phyloP scores from a whole-genome alignment of 805 yeast species.

The Wickerhamomyces rabaulensis region DNA sequence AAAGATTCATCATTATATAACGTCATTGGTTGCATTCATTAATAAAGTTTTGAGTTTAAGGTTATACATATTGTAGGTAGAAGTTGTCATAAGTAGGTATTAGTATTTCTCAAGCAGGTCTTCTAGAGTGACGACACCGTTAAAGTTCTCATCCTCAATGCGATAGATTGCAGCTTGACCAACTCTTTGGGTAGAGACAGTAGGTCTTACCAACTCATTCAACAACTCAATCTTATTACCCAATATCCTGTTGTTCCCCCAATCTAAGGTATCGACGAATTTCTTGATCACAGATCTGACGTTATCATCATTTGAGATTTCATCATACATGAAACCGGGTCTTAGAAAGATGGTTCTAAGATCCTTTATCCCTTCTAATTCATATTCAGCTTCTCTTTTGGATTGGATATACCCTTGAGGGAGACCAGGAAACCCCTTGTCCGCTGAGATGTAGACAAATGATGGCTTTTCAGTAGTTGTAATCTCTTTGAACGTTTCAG shows the following conservation, averaged over 20 bases:
- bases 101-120: constrained; percentile 29
- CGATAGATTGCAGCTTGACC: constrained; percentile 53
- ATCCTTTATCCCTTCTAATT: constrained; percentile 36
- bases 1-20: background rate
- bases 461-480: constrained; percentile 28
- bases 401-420: constrained; percentile 70
- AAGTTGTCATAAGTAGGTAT: background rate
- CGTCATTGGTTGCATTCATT: background rate
- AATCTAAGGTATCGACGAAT: constrained; percentile 38
- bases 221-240: constrained; percentile 32
- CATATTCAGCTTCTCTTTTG: constrained; percentile 73
- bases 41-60: background rate
- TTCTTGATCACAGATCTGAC: constrained; percentile 37
- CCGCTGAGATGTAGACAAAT: constrained; percentile 81
- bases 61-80: background rate
- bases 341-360: constrained; percentile 63
- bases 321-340: constrained; percentile 83
- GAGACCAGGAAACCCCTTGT: constrained; percentile 58
- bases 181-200: constrained; percentile 64
- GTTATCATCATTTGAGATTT: constrained; percentile 25
- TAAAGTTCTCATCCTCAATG: constrained; percentile 41
- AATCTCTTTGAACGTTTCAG: constrained; percentile 42
- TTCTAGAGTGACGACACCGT: constrained; percentile 57
- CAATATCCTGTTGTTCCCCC: constrained; percentile 38
- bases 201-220: constrained; percentile 52